Conservation (phyloP, 1,284 basidiomycete species). For the Psilocybe mexicana region DNA sequence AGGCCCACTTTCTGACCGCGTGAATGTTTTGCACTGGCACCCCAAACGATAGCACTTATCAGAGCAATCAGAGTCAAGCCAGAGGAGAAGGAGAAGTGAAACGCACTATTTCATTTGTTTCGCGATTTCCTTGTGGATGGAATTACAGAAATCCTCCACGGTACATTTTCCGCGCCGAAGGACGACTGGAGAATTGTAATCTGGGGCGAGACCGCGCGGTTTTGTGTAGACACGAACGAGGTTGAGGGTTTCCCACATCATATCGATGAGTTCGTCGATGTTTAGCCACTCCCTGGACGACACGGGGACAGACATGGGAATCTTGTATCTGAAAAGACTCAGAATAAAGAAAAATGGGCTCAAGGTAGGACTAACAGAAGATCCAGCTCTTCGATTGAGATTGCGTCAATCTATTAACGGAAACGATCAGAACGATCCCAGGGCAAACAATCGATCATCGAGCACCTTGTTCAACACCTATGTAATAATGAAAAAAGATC, state of each 20-base stretch:
- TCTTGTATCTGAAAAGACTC: slow-evolving; percentile 64
- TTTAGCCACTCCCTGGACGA: slow-evolving; percentile 95
- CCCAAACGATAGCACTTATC: slow-evolving; percentile 86
- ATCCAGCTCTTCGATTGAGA: slow-evolving; percentile 98
- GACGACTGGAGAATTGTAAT: slow-evolving; percentile 83
- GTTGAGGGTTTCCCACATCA: slow-evolving; percentile 89
- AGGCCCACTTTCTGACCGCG: slow-evolving; percentile 96
- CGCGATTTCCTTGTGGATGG: slow-evolving; percentile 90
- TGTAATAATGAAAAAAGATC: slow-evolving; percentile 2
- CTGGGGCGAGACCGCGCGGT: slow-evolving; percentile 88
- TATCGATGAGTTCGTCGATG: slow-evolving; percentile 91
- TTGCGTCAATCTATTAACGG: slow-evolving; percentile 84
- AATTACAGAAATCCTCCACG: slow-evolving; percentile 91
- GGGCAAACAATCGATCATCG: not conserved
- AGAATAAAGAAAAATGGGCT: slow-evolving; percentile 1
- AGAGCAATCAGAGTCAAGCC: slow-evolving; percentile 3
- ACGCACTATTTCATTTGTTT: slow-evolving; percentile 91
- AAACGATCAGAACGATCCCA: slow-evolving; percentile 26
- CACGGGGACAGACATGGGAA: slow-evolving; percentile 94
- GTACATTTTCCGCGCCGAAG: slow-evolving; percentile 74
- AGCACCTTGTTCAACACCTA: slow-evolving; percentile 78
- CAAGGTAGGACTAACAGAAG: slow-evolving; percentile 60
- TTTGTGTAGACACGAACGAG: slow-evolving; percentile 96
- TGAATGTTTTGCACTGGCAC: slow-evolving; percentile 92
- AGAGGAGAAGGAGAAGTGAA: not conserved